phyloP scores from a whole-genome alignment of 805 yeast genomes.

The Sugiyamaella americana region DNA sequence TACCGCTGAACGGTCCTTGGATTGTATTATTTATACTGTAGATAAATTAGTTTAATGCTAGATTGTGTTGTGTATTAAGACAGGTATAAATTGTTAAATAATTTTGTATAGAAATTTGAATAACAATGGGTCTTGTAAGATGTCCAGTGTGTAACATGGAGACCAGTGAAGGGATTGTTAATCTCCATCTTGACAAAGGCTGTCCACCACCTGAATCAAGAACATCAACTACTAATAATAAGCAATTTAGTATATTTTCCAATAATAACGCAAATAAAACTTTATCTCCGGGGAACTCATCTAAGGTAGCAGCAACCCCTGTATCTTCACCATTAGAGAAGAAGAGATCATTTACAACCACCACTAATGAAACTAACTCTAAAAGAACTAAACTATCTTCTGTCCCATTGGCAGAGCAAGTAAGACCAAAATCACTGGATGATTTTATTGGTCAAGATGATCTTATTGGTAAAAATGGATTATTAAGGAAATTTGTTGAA shows the following conservation, averaged over 20 bases:
- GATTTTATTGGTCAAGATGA: slow-evolving; percentile 85
- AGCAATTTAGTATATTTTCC: not conserved
- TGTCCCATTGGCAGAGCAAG: slow-evolving; percentile 64
- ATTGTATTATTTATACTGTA: no score
- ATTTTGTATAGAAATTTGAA: no score
- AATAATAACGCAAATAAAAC: not conserved
- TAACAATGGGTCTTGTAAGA: slow-evolving; percentile 15
- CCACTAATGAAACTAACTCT: not conserved
- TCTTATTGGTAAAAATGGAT: slow-evolving; percentile 58
- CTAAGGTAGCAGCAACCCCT: no score
- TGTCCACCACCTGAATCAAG: slow-evolving; percentile 24
- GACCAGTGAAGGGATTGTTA: slow-evolving; percentile 28
- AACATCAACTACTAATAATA: not conserved
- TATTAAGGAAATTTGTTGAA: slow-evolving; percentile 57
- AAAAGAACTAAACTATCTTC: slow-evolving; percentile 3
- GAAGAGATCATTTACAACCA: not conserved
- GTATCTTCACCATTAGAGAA: not conserved
- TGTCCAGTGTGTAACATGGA: slow-evolving; percentile 31
- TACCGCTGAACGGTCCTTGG: no score
- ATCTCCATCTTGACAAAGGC: slow-evolving; percentile 32
- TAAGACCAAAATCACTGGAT: slow-evolving; percentile 67
- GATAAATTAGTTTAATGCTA: no score
- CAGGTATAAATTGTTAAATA: no score
- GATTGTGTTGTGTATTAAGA: no score
- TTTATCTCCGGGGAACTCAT: not conserved